phyloP scores from a whole-genome alignment of 352 stramenopile species.

The Phytophthora cryptogea region DNA sequence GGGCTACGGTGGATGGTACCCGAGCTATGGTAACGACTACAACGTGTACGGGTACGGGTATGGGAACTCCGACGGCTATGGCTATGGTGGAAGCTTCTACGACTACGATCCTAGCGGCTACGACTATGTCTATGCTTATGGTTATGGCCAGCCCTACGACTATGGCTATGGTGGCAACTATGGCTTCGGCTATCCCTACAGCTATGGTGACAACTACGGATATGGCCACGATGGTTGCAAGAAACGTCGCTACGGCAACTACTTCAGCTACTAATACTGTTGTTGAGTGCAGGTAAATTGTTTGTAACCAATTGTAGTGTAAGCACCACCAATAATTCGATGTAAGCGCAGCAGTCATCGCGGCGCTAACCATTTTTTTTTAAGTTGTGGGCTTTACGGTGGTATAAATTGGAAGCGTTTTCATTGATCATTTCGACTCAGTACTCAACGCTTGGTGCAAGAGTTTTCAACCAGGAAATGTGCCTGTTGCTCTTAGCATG shows the following conservation, averaged over 20 bases:
- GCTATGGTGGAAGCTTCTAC: background rate
- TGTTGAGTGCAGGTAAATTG: too few relatives aligned
- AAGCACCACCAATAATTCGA: too few relatives aligned
- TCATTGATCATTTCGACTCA: too few relatives aligned
- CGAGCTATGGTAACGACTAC: constrained; percentile 3
- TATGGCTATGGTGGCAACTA: background rate
- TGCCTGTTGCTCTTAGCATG: too few relatives aligned
- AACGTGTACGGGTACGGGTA: background rate
- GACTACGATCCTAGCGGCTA: constrained; percentile 2
- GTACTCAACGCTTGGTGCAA: too few relatives aligned
- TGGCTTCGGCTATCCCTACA: background rate
- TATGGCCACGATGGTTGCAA: background rate
- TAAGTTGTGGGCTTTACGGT: too few relatives aligned
- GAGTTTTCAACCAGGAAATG: too few relatives aligned
- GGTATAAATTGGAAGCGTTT: too few relatives aligned
- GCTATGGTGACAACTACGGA: background rate
- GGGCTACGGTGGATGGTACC: background rate
- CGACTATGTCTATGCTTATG: constrained; percentile 2
- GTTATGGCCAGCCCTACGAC: background rate
- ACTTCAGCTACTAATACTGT: too few relatives aligned
- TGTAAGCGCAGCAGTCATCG: too few relatives aligned
- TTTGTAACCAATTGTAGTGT: too few relatives aligned
- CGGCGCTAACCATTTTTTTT: too few relatives aligned
- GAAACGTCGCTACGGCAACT: background rate
- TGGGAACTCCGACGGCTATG: background rate